A percentile compares a stretch with the other conserved stretches of the same genome.
Conservation (phyloP, 306 rosid genomes). For the Dalbergia cochinchinensis region DNA sequence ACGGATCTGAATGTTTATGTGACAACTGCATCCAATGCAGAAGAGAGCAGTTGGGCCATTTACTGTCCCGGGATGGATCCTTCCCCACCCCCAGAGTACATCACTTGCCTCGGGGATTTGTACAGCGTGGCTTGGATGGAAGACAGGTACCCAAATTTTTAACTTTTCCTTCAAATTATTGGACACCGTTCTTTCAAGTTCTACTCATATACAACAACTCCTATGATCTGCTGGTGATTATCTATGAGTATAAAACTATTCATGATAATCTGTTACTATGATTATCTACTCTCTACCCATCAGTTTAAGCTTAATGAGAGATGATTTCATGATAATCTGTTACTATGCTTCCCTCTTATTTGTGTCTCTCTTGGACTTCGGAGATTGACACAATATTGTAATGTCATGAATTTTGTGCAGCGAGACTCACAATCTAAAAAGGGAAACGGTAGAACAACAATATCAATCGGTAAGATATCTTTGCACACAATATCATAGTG, state of each 20-base stretch:
- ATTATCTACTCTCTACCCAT: too few species aligned
- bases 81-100: slow-evolving; percentile 80
- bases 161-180: too few species aligned
- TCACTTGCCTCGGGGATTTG: slow-evolving; percentile 89
- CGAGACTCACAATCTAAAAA: slow-evolving; percentile 84
- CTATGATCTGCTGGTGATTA: too few species aligned
- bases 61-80: slow-evolving; percentile 90
- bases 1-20: slow-evolving; percentile 75
- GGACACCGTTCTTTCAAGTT: neutral
- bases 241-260: too few species aligned
- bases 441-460: slow-evolving; percentile 79
- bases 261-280: too few species aligned
- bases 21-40: slow-evolving; percentile 90
- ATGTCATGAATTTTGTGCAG: slow-evolving; percentile 49
- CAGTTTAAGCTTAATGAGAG: too few species aligned
- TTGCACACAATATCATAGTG: too few species aligned
- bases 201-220: too few species aligned
- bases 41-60: slow-evolving; percentile 90
- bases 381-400: too few species aligned
- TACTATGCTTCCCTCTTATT: neutral
- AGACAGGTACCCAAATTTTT: slow-evolving; percentile 65
- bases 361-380: too few species aligned
- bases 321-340: too few species aligned
- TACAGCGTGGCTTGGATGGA: slow-evolving; percentile 98
- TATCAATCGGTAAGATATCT: slow-evolving; percentile 58